Conservation (phyloP, 805 yeast genomes). For the Wickerhamiella siamensis region DNA sequence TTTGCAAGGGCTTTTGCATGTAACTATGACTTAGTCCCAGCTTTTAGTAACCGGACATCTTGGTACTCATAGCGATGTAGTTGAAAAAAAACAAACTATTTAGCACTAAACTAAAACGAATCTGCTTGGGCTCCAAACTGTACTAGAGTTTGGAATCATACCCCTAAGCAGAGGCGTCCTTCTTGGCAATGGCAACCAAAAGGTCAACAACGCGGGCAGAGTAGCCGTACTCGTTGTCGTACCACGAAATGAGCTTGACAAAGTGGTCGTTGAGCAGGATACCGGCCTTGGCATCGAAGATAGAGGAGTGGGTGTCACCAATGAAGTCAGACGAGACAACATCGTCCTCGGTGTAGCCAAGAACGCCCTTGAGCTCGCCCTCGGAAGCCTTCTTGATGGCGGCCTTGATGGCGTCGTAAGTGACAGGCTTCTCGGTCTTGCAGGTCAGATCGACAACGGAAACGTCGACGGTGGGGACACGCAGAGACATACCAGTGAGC, state of each 20-base stretch:
- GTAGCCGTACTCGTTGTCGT: conserved; percentile 94
- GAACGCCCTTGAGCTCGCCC: conserved; percentile 63
- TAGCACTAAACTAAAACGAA: too few relatives aligned
- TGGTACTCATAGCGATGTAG: too few relatives aligned
- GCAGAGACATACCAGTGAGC: conserved; percentile 85
- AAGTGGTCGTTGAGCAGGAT: conserved; percentile 73
- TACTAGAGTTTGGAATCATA: not conserved
- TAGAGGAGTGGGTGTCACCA: conserved; percentile 70
- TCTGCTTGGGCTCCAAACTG: not conserved
- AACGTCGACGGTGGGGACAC: conserved; percentile 89
- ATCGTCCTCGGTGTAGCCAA: conserved; percentile 85
- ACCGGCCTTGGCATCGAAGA: conserved; percentile 87
- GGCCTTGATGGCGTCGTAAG: conserved; percentile 71
- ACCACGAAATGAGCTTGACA: conserved; percentile 87
- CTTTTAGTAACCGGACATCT: too few relatives aligned
- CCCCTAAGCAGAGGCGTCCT: conserved; percentile 17
- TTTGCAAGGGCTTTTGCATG: too few relatives aligned
- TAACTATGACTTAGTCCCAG: too few relatives aligned
- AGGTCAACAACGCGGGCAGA: conserved; percentile 92
- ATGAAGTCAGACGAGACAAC: conserved; percentile 86
- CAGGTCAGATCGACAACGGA: conserved; percentile 88
- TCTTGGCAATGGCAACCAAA: conserved; percentile 64
- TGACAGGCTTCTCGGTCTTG: conserved; percentile 58
- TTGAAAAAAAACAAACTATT: too few relatives aligned
- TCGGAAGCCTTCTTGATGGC: conserved; percentile 65